Conservation (phyloP, 768 basidiomycete genomes). For the Hydnomerulius pinastri region DNA sequence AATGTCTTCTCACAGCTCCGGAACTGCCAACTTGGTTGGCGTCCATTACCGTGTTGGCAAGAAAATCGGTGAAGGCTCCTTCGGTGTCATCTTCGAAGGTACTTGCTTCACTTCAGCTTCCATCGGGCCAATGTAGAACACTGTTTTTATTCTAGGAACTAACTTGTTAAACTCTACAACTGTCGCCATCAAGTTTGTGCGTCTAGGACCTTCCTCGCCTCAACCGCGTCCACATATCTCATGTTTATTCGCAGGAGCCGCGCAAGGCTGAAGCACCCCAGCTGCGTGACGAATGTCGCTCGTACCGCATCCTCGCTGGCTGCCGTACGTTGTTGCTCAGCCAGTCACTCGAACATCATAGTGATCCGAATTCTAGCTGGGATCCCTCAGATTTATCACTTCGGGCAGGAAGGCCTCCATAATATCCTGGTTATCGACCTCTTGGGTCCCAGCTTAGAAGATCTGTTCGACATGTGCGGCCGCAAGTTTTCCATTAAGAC, state of each 20-base stretch:
- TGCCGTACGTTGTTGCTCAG: slow-evolving; percentile 65
- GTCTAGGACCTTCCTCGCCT: slow-evolving; percentile 35
- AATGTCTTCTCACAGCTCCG: slow-evolving; percentile 59
- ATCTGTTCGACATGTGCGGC: slow-evolving; percentile 98
- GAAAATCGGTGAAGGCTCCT: slow-evolving; percentile 99
- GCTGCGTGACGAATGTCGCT: slow-evolving; percentile 96
- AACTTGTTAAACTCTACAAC: slow-evolving; percentile 98
- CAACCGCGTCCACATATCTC: slow-evolving; percentile 5
- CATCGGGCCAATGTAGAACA: background rate
- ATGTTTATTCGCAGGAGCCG: slow-evolving; percentile 60
- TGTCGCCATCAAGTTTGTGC: slow-evolving; percentile 99
- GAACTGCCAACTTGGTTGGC: slow-evolving; percentile 81
- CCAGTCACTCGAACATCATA: slow-evolving; percentile 9
- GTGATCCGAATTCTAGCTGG: slow-evolving; percentile 60
- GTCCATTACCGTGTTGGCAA: slow-evolving; percentile 97
- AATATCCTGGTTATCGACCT: slow-evolving; percentile 99
- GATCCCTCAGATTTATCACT: slow-evolving; percentile 99
- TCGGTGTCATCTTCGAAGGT: slow-evolving; percentile 96
- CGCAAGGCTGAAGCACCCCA: slow-evolving; percentile 96
- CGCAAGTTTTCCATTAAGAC: slow-evolving; percentile 98
- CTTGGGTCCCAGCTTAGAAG: slow-evolving; percentile 94
- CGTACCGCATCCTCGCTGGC: slow-evolving; percentile 87
- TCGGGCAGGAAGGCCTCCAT: slow-evolving; percentile 97
- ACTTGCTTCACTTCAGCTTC: slow-evolving; percentile 11
- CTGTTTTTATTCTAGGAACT: slow-evolving; percentile 59